A percentile compares a stretch with the other conserved stretches of the same genome.
phyloP scores from a whole-genome alignment of 257 asterid species.

The Mitragyna speciosa region DNA sequence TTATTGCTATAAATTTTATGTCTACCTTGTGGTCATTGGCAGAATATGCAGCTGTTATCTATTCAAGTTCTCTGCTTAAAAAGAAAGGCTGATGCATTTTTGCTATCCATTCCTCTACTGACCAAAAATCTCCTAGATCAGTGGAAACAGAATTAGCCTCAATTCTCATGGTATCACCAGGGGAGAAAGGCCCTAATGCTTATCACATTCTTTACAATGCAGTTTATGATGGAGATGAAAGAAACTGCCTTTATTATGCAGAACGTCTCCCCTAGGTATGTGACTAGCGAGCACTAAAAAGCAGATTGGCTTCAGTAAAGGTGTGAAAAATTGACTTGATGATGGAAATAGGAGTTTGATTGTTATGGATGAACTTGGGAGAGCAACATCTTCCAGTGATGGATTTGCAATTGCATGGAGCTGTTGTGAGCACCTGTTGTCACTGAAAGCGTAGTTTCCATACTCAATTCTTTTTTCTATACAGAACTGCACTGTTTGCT shows the following conservation, averaged over 20 bases:
- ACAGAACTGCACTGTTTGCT: not conserved
- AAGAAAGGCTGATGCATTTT: not conserved
- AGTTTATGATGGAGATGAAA: slow-evolving; percentile 99
- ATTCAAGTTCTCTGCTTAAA: not conserved
- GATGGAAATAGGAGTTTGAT: slow-evolving; percentile 73
- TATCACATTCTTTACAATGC: slow-evolving; percentile 23
- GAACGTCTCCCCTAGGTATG: slow-evolving; percentile 77
- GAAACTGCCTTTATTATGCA: slow-evolving; percentile 95
- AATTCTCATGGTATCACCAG: not conserved
- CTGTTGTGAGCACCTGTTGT: slow-evolving; percentile 90
- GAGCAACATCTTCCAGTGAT: slow-evolving; percentile 97
- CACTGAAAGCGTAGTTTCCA: slow-evolving; percentile 66
- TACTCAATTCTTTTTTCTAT: not conserved
- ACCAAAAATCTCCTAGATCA: not conserved
- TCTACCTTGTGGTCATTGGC: not conserved
- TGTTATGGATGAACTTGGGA: slow-evolving; percentile 96
- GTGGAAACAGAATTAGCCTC: not conserved
- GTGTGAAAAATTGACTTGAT: slow-evolving; percentile 17
- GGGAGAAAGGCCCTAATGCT: slow-evolving; percentile 5
- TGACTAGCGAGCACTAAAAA: not conserved
- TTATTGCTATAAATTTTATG: not conserved
- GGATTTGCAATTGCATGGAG: slow-evolving; percentile 98
- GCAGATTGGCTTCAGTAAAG: not conserved
- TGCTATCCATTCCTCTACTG: not conserved
- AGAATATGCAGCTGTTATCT: not conserved